phyloP scores from a whole-genome alignment of 495 filamentous ascomycete genomes.

The Aspergillus ellipticus region DNA sequence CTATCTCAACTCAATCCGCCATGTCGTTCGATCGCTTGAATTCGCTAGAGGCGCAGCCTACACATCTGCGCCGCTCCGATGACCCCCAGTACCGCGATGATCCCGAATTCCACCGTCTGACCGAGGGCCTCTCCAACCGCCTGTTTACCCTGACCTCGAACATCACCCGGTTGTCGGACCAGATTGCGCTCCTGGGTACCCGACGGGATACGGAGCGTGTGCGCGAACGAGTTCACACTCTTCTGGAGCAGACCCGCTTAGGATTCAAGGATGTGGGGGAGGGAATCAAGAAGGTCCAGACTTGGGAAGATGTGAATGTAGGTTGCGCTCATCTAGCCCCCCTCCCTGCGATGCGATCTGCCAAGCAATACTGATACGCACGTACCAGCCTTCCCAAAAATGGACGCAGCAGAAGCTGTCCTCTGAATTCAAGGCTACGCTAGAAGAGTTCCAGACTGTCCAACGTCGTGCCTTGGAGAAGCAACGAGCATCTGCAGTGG shows the following conservation, averaged over 20 bases:
- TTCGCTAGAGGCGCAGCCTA: conserved; percentile 78
- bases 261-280: conserved; percentile 94
- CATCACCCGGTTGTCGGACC: conserved; percentile 71
- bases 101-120: conserved; percentile 82
- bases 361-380: conserved; percentile 12
- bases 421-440: conserved; percentile 80
- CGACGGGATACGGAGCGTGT: conserved; percentile 87
- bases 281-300: conserved; percentile 84
- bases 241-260: conserved; percentile 77
- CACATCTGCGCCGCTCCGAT: conserved; percentile 59
- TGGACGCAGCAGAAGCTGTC: conserved; percentile 94
- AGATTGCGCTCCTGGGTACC: conserved; percentile 82
- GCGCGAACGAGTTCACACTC: conserved; percentile 80
- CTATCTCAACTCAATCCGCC: conserved; percentile 15
- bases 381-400: conserved; percentile 75
- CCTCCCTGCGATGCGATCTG: not conserved
- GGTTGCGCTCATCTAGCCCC: conserved; percentile 24
- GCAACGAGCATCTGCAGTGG: conserved; percentile 77
- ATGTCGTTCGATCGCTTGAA: conserved; percentile 93
- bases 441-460: conserved; percentile 85
- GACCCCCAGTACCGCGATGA: conserved; percentile 80
- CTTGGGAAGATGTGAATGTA: conserved; percentile 91
- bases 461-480: conserved; percentile 89
- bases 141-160: conserved; percentile 85
- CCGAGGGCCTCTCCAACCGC: conserved; percentile 75